Percentiles rank a stretch among this genome's conserved stretches.
Evolutionary conservation across 352 stramenopile genomes (phyloP).

Genomic region (Globisporangium yorkense): DNA sequence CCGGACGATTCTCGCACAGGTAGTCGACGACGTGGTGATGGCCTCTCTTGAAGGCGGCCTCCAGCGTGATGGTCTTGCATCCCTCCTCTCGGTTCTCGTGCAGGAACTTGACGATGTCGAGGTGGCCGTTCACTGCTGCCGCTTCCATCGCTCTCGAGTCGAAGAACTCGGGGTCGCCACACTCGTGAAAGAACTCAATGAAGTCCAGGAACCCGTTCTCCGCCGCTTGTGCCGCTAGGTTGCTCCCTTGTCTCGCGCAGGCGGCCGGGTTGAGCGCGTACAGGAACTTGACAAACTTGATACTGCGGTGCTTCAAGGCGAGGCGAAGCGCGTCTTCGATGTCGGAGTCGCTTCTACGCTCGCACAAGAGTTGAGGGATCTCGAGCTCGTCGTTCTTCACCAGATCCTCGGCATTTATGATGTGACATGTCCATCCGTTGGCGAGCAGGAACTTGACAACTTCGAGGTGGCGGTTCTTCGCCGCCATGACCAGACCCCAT

Average conservation of each 20-base stretch:
- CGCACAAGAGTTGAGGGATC: too few species aligned
- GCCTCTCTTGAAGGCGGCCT: too few species aligned
- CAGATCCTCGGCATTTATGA: too few species aligned
- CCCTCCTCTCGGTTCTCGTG: neutral
- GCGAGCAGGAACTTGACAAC: too few species aligned
- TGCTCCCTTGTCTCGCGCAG: neutral
- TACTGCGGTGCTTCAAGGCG: neutral
- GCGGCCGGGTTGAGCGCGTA: neutral
- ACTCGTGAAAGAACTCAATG: neutral
- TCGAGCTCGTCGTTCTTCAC: too few species aligned
- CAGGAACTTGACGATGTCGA: neutral
- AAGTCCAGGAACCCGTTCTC: neutral
- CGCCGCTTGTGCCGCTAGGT: neutral
- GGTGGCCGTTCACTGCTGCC: neutral
- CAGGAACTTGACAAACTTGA: neutral
- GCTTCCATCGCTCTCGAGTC: neutral
- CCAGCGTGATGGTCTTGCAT: neutral
- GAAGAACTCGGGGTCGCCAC: neutral
- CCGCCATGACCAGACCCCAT: too few species aligned
- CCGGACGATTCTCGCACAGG: too few species aligned
- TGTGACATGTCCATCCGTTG: too few species aligned
- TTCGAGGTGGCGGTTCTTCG: too few species aligned
- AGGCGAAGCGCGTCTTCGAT: too few species aligned
- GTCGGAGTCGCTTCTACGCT: too few species aligned
- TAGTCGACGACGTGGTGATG: neutral